Evolutionary conservation across 352 stramenopile genomes (phyloP), one percentile per base, ranked within the genome.

Genomic region (Phytophthora fragariae): DNA sequence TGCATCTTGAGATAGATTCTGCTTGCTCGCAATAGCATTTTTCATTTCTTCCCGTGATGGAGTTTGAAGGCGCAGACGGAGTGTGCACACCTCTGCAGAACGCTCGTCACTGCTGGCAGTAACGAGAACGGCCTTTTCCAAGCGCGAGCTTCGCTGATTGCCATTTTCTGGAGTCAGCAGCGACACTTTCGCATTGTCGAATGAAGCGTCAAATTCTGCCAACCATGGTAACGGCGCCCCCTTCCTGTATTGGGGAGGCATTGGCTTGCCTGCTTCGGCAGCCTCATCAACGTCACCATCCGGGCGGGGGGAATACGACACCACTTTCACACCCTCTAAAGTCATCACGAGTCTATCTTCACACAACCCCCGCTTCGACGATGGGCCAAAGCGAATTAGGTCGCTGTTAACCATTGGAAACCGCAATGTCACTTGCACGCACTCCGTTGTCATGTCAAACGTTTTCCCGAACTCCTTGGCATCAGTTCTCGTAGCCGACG

Each of bases 401-500:
- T 97, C 90, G 62, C 88, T 95, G 33, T 77, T 88, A 8, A 97
- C 85, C 85, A 96, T 92, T 7, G 90, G 90, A 63, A 97, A 97
- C 10, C 90, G 79, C 41, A 97, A 65, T 8, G 81, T 89, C 33
- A 95, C 65, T 46, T 93, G 81, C 12, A 95, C 65, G 21, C 84
- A 92, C 46, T 96, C 89, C 7, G 88, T 92, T 31, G 80, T 88
- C 27, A 94, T 60, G 24, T 96, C 89, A 9, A 96, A 35, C 27
- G 77, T 84, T 73, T 92, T 92, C 11, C 73, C 44, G 29, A 83
- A 88, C 15, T 83, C 59, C 12, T 78, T 63, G 17, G 35, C 19
- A 31, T 57, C 49, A 27, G 58, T 60, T 21, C 27, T 39, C 4
- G 24, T 5, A 21, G 31, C 15, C 37, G 44, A 44, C 33, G 50